Evolutionary conservation across 768 basidiomycete genomes (phyloP).

Genomic region (Podaxis sp.): DNA sequence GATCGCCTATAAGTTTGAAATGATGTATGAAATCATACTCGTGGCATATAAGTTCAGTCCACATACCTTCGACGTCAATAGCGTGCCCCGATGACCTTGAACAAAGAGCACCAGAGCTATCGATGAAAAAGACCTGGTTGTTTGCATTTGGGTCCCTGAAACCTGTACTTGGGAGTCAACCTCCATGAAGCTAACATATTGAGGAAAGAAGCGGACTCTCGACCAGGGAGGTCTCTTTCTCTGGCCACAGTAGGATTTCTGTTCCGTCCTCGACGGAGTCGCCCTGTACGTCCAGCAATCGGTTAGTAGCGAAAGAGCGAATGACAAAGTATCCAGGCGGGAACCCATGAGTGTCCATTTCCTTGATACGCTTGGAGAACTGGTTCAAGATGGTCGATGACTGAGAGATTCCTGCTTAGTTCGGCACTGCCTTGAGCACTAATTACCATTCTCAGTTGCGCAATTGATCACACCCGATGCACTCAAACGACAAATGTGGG

Average conservation of each 20-base stretch:
- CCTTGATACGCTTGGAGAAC: slow-evolving; percentile 12
- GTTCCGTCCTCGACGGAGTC: slow-evolving; percentile 58
- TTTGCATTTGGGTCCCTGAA: slow-evolving; percentile 57
- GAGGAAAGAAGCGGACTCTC: slow-evolving; percentile 51
- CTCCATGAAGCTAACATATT: background rate
- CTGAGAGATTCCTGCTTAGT: background rate
- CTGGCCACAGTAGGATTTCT: slow-evolving; percentile 61
- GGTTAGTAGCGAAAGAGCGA: slow-evolving; percentile 46
- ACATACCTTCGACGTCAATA: slow-evolving; percentile 68
- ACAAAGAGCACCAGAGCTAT: slow-evolving; percentile 70
- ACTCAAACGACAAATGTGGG: background rate
- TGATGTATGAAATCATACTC: background rate
- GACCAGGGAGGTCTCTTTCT: slow-evolving; percentile 72
- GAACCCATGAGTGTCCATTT: slow-evolving; percentile 29
- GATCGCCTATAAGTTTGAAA: slow-evolving; percentile 40
- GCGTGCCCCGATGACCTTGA: slow-evolving; percentile 80
- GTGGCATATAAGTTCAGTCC: background rate
- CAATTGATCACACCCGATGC: background rate
- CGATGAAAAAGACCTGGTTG: slow-evolving; percentile 86
- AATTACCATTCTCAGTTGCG: background rate
- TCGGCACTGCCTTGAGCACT: background rate
- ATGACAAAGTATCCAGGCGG: slow-evolving; percentile 62
- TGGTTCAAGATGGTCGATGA: background rate
- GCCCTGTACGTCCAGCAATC: slow-evolving; percentile 52
- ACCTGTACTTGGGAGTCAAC: background rate